Conservation (phyloP, 768 basidiomycete species). For the Pisolithus tinctorius region DNA sequence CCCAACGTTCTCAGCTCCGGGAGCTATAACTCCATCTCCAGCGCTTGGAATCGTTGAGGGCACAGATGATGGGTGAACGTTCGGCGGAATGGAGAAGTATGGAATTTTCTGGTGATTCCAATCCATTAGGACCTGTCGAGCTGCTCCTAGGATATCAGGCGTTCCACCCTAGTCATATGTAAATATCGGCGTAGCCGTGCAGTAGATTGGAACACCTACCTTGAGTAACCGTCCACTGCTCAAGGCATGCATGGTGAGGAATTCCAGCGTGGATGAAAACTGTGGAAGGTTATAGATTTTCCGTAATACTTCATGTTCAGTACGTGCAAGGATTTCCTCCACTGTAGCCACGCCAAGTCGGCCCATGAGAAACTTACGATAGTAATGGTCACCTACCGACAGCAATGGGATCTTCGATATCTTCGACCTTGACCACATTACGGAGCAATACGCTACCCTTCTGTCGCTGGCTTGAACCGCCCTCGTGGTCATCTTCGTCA, state of each 20-base stretch:
- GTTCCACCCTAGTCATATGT: constrained; percentile 63
- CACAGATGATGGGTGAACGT: constrained; percentile 69
- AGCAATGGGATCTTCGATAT: constrained; percentile 83
- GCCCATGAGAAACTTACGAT: neutral
- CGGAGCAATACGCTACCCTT: constrained; percentile 63
- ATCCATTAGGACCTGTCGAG: constrained; percentile 76
- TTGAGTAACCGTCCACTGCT: constrained; percentile 79
- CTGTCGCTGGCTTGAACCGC: constrained; percentile 39
- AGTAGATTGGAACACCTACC: constrained; percentile 30
- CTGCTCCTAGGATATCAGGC: constrained; percentile 78
- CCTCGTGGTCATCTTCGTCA: constrained; percentile 62
- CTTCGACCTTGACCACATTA: constrained; percentile 88
- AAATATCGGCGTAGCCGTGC: neutral
- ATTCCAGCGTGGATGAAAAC: constrained; percentile 67
- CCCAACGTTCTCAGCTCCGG: constrained; percentile 74
- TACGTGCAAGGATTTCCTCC: constrained; percentile 77
- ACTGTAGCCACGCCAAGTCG: constrained; percentile 38
- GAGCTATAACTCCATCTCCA: constrained; percentile 38
- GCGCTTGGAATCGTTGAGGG: constrained; percentile 40
- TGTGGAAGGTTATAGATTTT: constrained; percentile 83
- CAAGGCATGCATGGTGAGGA: constrained; percentile 85
- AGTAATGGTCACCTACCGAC: constrained; percentile 54
- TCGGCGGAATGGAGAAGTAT: constrained; percentile 77
- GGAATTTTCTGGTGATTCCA: constrained; percentile 98
- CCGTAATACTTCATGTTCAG: constrained; percentile 61